Evolutionary conservation across 441 rosid genomes (phyloP), one percentile per base, ranked within the genome.

Genomic region (Metrosideros polymorpha): DNA sequence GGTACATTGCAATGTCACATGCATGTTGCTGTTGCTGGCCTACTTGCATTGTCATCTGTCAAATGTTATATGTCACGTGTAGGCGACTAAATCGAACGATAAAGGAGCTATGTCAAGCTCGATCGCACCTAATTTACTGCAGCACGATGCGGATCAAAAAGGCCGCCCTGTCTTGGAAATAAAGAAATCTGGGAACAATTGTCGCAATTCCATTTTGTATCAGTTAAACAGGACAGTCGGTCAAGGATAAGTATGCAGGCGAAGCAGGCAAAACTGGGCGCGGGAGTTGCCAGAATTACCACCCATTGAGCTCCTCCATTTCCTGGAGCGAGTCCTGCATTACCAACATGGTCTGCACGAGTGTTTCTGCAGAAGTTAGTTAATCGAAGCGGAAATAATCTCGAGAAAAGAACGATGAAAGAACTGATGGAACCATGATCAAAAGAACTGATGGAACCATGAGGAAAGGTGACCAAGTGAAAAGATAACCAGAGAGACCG

Each of bases 21-120:
- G 79, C 47, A 10, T 71, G 47, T 10, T 71, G 79, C 79, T 10
- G 79, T 71, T 22, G n/a, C 79, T 47, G 76, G 79, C 79, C 79
- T 66, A 32, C 43, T 63, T 18, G 76, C 43, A 32, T 57, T 32
- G 76, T 32, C 18, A 35, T 35, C n/a, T 66, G 25, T 66, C 27
- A 19, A 2, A 3, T 22, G 79, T 66, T 35, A 35, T 9, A 35
- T 35, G 45, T 71, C n/a, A 3, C n/a, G 10, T 22, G 47, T 22
- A 22, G 79, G 15, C n/a, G 8, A 71, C 79, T 22, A 35, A 35
- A 39, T 71, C n/a, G 43, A 71, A 35, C 9, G n/a, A 71, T 35
- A 35, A 39, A 35, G 79, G 47, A 71, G 47, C 47, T 35, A 71
- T 15, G 22, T 71, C 47, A 22, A 71, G 47, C 47, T 66, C 27